Percentiles rank a stretch among this genome's conserved stretches.
Evolutionary conservation across 163 green algal species (phyloP).

Genomic region (Scenedesmus sp.): DNA sequence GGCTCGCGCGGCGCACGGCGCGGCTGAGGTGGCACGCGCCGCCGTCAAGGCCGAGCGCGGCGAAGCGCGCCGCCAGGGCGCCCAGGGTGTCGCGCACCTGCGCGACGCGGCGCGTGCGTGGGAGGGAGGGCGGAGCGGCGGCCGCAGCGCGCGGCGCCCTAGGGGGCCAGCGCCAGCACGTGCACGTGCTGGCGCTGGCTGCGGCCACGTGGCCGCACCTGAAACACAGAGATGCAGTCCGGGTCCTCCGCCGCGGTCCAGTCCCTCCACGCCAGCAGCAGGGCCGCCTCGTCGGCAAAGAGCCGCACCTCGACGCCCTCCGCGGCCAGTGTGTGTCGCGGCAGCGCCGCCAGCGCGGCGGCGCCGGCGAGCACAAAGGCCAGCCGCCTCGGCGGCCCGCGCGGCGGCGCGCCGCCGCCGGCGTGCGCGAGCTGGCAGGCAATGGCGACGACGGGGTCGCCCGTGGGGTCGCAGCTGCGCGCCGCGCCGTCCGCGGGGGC

Average conservation of each 20-base stretch:
- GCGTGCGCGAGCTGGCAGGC: neutral
- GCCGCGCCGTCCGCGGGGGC: conserved; percentile 57
- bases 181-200: neutral
- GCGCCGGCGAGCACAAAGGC: conserved; percentile 40
- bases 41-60: conserved; percentile 56
- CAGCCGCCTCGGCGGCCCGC: neutral
- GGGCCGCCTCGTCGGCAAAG: conserved; percentile 42
- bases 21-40: conserved; percentile 52
- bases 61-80: conserved; percentile 62
- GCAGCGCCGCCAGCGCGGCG: neutral
- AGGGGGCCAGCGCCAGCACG: neutral
- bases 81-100: conserved; percentile 76
- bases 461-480: conserved; percentile 55
- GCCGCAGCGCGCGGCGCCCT: neutral
- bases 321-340: neutral
- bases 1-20: neutral
- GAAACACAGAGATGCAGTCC: conserved; percentile 69
- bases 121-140: neutral
- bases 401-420: conserved; percentile 4
- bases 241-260: conserved; percentile 65
- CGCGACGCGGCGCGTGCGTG: neutral
- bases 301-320: conserved; percentile 44
- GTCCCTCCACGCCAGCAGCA: conserved; percentile 56
- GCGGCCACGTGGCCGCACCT: no score
- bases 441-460: conserved; percentile 73